Evolutionary conservation across 768 basidiomycete genomes (phyloP), one percentile per base, ranked within the genome.

Genomic region (Macrolepiota dolichaula): DNA sequence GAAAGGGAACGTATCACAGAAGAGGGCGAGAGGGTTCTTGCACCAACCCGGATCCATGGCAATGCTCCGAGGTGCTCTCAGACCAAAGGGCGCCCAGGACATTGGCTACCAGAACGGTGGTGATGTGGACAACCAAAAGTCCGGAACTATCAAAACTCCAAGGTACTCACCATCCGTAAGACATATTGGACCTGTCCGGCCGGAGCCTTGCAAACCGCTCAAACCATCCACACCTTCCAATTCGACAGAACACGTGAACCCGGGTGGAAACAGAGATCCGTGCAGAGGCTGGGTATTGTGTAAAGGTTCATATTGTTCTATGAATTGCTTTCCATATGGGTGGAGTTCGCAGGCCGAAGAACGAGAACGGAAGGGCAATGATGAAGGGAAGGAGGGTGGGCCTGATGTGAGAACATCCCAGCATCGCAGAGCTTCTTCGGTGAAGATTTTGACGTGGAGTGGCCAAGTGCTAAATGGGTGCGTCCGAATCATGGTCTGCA

Each of bases 391-490:
- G 13, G 56, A 52, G 40, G 62, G 63, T 15, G 65, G 61, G 10
- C 78, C 74, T 38, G 49, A 52, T 38, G 57, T 46, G 51, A 62
- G 57, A 13, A 69, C 70, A 13, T 77, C 66, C 88, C 90, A 92
- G 4, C 71, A 69, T 58, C 78, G 78, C 19, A 79, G 76, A 12
- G 86, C 87, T 57, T 87, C 83, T 44, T 79, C 72, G 1, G 86
- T 86, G 72, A 93, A 94, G 5, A 93, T 70, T 65, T 88, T 89
- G 65, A 92, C 82, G 61, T 86, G 87, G 36, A 94, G 75, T 0
- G 91, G 89, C 84, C 88, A 88, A 19, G 80, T 80, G 62, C 77
- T 81, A 71, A 88, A 94, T 0, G 92, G 91, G 64, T 85, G 81
- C 3, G 72, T 76, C 1, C 81, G 76, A 12, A 93, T 72, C 85